Base-by-base conservation (phyloP, 1,284 basidiomycete genomes). In the Heterobasidion annosum region DNA sequence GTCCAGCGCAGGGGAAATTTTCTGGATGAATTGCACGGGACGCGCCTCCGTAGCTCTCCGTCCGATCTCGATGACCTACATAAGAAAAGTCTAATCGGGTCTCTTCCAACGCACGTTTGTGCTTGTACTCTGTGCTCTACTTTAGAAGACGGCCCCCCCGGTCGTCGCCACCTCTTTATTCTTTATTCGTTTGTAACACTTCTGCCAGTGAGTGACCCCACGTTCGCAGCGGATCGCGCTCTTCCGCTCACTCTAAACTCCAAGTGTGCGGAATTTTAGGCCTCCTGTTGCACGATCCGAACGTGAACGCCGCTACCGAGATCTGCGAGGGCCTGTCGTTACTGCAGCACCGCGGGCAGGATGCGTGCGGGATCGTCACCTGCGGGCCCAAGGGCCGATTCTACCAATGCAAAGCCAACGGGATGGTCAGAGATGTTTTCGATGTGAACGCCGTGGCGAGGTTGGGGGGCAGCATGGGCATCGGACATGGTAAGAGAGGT, bases 331-430 rank as follows among this genome's bases (percentile, higher is more conserved):
- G 92, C 45, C 78, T 98, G 18, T 90, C 92, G 37, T 76, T 98
- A 49, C 76, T 98, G 13, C 94, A 98, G 68, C 94, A 98, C 68
- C 80, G 94, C 67, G 96, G 96, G 35, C 96, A 99, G 69, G 96
- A 99, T 79, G 97, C 97, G 0, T 98, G 95, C 60, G 97, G 97
- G 54, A 90, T 99, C 65, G 90, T 99, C 57, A 99, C 97, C 49
- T 97, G 97, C 68, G 97, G 95, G 3, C 82, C 85, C 15, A 93
- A 93, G 66, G 97, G 97, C 48, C 85, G 95, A 48, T 92, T 99
- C 70, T 96, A 91, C 71, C 97, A 99, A 70, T 94, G 91, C 79
- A 99, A 99, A 73, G 93, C 94, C n/a, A 99, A 99, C 69, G 97
- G 97, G 46, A 99, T 99, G 97, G 96, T 99, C 64, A 83, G 96